Percentiles rank a stretch among this genome's conserved stretches.
phyloP scores from a whole-genome alignment of 169 alveolate genomes.

The Pseudocohnilembus persalinus region DNA sequence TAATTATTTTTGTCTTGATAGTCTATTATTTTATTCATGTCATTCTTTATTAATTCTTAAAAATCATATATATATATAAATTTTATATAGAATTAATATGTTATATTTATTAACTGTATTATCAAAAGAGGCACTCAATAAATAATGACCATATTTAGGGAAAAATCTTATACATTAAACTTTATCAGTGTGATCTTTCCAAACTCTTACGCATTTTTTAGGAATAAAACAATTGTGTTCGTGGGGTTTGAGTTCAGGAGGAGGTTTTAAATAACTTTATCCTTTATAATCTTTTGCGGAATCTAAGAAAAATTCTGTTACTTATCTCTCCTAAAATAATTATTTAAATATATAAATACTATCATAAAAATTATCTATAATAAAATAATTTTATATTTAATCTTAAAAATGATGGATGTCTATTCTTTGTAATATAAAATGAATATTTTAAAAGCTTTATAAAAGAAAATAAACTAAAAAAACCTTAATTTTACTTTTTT shows the following conservation, averaged over 20 bases:
- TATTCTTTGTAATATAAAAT: constrained; percentile 5
- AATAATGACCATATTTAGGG: constrained; percentile 94
- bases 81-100: not conserved
- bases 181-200: constrained; percentile 93
- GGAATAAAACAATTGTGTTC: constrained; percentile 89
- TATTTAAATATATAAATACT: not conserved
- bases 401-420: constrained; percentile 8
- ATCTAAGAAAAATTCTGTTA: not conserved
- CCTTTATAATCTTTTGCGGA: constrained; percentile 55
- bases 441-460: constrained; percentile 6
- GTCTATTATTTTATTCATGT: too few species aligned
- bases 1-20: not conserved
- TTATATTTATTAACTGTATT: constrained; percentile 49
- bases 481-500: not conserved
- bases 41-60: too few species aligned
- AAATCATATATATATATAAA: not conserved
- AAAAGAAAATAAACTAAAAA: too few species aligned
- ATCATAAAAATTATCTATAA: constrained; percentile 12
- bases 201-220: constrained; percentile 91
- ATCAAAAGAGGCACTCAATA: constrained; percentile 94
- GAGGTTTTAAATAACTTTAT: constrained; percentile 69
- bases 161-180: constrained; percentile 91
- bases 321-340: not conserved
- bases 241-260: constrained; percentile 62
- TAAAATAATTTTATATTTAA: constrained; percentile 2